Conservation (phyloP, 2,329 filamentous ascomycete genomes). For the Cladophialophora yegresii region DNA sequence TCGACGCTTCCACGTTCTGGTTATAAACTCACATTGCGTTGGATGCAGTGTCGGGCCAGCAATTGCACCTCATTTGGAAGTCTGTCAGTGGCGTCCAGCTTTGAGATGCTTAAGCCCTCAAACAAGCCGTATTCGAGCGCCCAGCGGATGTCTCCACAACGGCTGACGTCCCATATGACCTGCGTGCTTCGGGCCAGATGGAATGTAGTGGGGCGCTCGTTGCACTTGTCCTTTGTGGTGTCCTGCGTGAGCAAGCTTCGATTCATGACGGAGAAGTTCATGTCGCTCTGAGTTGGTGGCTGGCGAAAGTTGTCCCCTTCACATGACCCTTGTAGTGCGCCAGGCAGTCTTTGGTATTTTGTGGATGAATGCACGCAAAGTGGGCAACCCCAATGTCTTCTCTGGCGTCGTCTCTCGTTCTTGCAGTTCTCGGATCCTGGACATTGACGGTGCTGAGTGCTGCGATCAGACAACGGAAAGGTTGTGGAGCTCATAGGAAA, state of each 20-base stretch:
- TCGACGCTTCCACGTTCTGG: neutral
- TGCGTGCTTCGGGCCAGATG: neutral
- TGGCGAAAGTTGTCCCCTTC: neutral
- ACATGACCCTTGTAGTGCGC: constrained; percentile 6
- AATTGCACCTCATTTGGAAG: constrained; percentile 3
- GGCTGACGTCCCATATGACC: constrained; percentile 1
- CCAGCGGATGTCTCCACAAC: constrained; percentile 1
- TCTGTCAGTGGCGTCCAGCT: neutral
- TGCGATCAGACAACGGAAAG: neutral
- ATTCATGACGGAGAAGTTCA: constrained; percentile 4
- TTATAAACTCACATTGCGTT: neutral
- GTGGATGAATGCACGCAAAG: neutral
- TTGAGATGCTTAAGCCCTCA: neutral
- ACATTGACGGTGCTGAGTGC: neutral
- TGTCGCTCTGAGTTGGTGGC: neutral
- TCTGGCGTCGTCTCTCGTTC: neutral
- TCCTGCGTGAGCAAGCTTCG: constrained; percentile 12
- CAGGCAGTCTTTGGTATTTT: neutral
- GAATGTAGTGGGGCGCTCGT: neutral
- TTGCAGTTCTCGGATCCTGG: neutral
- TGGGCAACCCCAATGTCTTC: constrained; percentile 5
- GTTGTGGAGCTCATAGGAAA: neutral
- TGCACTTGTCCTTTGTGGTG: constrained; percentile 1
- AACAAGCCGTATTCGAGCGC: constrained; percentile 11
- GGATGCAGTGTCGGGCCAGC: neutral